Evolutionary conservation across 164 flowering plant species (phyloP).

Genomic region (Dillenia suffruticosa): DNA sequence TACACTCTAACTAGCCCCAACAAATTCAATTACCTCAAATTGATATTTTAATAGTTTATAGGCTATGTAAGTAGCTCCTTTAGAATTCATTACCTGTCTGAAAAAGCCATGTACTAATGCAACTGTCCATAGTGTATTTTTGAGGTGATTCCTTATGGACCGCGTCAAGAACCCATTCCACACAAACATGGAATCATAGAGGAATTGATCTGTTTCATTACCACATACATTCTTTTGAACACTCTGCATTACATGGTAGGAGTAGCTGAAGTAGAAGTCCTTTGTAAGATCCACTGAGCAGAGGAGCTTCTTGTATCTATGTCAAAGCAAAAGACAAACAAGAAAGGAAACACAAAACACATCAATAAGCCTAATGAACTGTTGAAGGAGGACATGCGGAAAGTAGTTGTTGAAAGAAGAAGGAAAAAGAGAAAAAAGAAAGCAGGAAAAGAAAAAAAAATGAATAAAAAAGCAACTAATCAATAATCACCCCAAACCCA

Average conservation of each 20-base stretch:
- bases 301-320: conserved; percentile 98
- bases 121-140: conserved; percentile 85
- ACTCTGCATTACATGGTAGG: conserved; percentile 90
- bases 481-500: conserved; percentile 24
- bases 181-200: conserved; percentile 90
- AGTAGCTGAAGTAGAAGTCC: conserved; percentile 99
- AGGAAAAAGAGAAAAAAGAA: conserved; percentile 5
- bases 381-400: background rate
- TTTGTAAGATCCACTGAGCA: conserved; percentile 93
- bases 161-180: conserved; percentile 96
- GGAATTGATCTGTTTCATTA: conserved; percentile 38
- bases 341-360: conserved; percentile 6
- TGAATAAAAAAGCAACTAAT: conserved; percentile 14
- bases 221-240: conserved; percentile 80
- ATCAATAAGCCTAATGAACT: too few species aligned
- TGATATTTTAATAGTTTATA: too few species aligned
- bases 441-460: conserved; percentile 3
- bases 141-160: conserved; percentile 67
- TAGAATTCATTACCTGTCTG: conserved; percentile 59
- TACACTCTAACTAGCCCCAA: too few species aligned
- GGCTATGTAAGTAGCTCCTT: too few species aligned
- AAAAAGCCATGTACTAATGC: conserved; percentile 95
- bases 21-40: too few species aligned
- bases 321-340: conserved; percentile 23
- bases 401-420: conserved; percentile 11